Evolutionary conservation across 169 alveolate species (phyloP).

Genomic region (Amoebophrya sp.): DNA sequence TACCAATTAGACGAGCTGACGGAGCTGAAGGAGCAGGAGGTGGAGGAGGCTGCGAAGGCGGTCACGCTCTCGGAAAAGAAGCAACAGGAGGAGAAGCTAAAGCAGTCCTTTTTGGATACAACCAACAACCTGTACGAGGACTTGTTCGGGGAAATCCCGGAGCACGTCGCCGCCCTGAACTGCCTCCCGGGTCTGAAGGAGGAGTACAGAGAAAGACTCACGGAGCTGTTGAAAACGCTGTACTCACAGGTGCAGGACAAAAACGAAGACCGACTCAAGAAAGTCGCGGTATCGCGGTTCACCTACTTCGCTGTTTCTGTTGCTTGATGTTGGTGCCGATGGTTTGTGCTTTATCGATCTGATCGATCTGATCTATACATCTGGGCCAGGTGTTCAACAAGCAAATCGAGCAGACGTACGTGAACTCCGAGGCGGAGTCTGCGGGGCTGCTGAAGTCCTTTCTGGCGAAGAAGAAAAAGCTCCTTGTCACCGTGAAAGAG

Average conservation of each 20-base stretch:
- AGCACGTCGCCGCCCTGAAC: background rate
- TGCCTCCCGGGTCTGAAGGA: background rate
- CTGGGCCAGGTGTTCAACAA: background rate
- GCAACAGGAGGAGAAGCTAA: background rate
- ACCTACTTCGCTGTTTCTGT: background rate
- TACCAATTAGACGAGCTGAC: background rate
- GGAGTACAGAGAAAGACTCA: background rate
- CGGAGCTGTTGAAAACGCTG: background rate
- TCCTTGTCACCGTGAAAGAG: background rate
- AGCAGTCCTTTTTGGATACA: background rate
- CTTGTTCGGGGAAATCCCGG: slow-evolving; percentile 1
- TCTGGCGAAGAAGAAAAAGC: background rate
- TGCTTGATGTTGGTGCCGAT: too few relatives aligned
- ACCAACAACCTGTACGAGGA: background rate
- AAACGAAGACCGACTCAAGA: background rate
- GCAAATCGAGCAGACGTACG: background rate
- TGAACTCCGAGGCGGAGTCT: background rate
- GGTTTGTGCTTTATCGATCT: too few relatives aligned
- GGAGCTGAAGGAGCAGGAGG: background rate
- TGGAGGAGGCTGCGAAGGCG: background rate
- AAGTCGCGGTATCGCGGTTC: background rate
- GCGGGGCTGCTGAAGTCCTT: background rate
- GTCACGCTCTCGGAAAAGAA: background rate
- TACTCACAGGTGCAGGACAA: background rate
- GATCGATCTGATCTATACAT: too few relatives aligned